Evolutionary conservation across 768 basidiomycete genomes (phyloP), one percentile per base, ranked within the genome.

Genomic region (Suillus occidentalis): DNA sequence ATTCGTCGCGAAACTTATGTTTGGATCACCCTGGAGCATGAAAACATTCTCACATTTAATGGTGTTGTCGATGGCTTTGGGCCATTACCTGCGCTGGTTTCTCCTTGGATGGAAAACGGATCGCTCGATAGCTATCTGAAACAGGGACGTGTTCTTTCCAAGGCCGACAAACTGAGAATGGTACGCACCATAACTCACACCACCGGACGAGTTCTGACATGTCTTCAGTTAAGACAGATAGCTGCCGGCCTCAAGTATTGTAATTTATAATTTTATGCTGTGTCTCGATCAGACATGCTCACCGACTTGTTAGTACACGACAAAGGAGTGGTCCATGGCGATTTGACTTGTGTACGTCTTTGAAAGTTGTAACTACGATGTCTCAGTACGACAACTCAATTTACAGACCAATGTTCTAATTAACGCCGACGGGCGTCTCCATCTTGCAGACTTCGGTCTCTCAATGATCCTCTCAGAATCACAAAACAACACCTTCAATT

Each of bases 401-500:
- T 40, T 50, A 53, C 63, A 81, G 81, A 72, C 72, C n/a, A 81
- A 81, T 55, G 71, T 81, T 39, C 68, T 81, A 0, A 71, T 81
- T 6, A 68, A 63, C 50, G 78, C 80, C 61, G 55, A 62, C 5
- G 67, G 71, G 31, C 68, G 76, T 8, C 77, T 76, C 4, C 63
- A 70, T 40, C 65, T 81, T 50, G 65, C 80, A 8, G 79, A 81
- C 63, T 82, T 81, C 61, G 81, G 81, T 40, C 71, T 82, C 36
- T 77, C 80, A 0, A 71, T 74, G 49, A 72, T 80, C 7, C 61
- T 80, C 25, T 77, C 76, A 53, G 67, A 68, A 45, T 70, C 73
- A 18, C 75, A 79, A 8, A 79, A 76, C 60, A 76, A 78, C 6
- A 77, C 80, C 2, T 75, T 72, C 25, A 67, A 71, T 34, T 65